A percentile compares a stretch with the other conserved stretches of the same genome.
Conservation (phyloP, 139 green algal species). For the Chlamydomonas sp. region DNA sequence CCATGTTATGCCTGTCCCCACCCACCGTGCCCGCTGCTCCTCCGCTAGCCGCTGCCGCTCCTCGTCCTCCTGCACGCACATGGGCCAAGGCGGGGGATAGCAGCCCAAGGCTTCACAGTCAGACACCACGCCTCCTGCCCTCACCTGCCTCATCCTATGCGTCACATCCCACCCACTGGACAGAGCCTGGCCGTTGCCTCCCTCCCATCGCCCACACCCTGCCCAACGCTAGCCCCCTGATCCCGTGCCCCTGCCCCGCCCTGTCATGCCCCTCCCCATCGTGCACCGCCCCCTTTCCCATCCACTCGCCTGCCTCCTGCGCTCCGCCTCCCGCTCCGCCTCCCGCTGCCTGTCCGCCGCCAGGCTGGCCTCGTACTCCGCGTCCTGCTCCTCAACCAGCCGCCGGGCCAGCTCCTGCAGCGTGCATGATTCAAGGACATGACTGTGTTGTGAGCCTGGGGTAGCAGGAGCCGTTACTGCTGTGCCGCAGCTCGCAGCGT, state of each 20-base stretch:
- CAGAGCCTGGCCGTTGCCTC: background rate
- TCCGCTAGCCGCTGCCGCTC: conserved; percentile 1
- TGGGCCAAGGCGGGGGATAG: too few relatives aligned
- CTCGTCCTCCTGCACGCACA: conserved; percentile 15
- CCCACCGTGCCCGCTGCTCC: conserved; percentile 4
- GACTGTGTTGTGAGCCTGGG: too few relatives aligned
- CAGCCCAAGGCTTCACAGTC: too few relatives aligned
- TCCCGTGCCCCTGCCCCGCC: conserved; percentile 34
- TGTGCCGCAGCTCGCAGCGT: too few relatives aligned
- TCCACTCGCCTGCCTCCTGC: conserved; percentile 34
- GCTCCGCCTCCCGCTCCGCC: conserved; percentile 46
- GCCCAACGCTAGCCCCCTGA: conserved; percentile 3
- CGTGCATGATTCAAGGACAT: too few relatives aligned
- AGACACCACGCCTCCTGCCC: too few relatives aligned
- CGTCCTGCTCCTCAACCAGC: conserved; percentile 82
- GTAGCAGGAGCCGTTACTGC: too few relatives aligned
- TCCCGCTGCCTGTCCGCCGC: conserved; percentile 67
- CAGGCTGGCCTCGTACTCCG: conserved; percentile 79
- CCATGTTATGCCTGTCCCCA: too few relatives aligned
- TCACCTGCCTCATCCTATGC: too few relatives aligned
- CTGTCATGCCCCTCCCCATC: conserved; percentile 36
- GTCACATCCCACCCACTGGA: background rate
- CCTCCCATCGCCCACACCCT: background rate
- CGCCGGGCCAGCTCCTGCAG: conserved; percentile 68
- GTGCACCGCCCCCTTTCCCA: background rate